A percentile compares a stretch with the other conserved stretches of the same genome.
These are phyloP conservation scores for Fusarium abutilonis DNA, from an alignment of 2,329 filamentous ascomycete genomes.

Conservation along the genomic window DNA sequence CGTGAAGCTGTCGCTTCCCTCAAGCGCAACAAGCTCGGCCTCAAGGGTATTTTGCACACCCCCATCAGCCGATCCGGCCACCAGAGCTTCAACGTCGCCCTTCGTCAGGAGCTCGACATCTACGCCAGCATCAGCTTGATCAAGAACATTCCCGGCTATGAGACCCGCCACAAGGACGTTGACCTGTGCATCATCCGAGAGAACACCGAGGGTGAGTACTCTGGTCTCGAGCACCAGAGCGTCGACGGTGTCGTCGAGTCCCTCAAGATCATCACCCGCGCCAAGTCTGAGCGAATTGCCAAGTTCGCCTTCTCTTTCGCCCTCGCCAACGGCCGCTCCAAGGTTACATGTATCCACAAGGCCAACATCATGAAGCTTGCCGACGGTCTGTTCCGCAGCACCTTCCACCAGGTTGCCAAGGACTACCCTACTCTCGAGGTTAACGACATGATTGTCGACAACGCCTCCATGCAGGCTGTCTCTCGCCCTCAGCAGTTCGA, in stretches of 20 bases:
- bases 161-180: slow-evolving; percentile 96
- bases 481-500: slow-evolving; percentile 97
- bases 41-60: slow-evolving; percentile 99
- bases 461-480: slow-evolving; percentile 99
- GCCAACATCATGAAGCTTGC: slow-evolving; percentile 99
- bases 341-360: slow-evolving; percentile 99
- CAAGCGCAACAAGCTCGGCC: slow-evolving; percentile 97
- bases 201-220: slow-evolving; percentile 99
- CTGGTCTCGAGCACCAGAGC: slow-evolving; percentile 97
- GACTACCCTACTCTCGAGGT: slow-evolving; percentile 95
- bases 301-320: slow-evolving; percentile 99
- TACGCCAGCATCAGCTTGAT: slow-evolving; percentile 97
- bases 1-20: slow-evolving; percentile 94
- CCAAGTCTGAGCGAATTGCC: slow-evolving; percentile 98
- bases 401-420: slow-evolving; percentile 91
- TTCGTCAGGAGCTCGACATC: slow-evolving; percentile 99
- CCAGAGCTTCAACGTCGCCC: slow-evolving; percentile 99
- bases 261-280: slow-evolving; percentile 99
- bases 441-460: slow-evolving; percentile 99
- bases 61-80: slow-evolving; percentile 96
- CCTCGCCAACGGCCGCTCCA: slow-evolving; percentile 97
- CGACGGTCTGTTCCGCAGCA: slow-evolving; percentile 98
- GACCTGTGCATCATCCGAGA: slow-evolving; percentile 99
- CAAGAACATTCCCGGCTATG: slow-evolving; percentile 99
- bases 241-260: slow-evolving; percentile 97